Evolutionary conservation across 2,329 filamentous ascomycete genomes (phyloP).

Genomic region (Fusarium denticulatum): DNA sequence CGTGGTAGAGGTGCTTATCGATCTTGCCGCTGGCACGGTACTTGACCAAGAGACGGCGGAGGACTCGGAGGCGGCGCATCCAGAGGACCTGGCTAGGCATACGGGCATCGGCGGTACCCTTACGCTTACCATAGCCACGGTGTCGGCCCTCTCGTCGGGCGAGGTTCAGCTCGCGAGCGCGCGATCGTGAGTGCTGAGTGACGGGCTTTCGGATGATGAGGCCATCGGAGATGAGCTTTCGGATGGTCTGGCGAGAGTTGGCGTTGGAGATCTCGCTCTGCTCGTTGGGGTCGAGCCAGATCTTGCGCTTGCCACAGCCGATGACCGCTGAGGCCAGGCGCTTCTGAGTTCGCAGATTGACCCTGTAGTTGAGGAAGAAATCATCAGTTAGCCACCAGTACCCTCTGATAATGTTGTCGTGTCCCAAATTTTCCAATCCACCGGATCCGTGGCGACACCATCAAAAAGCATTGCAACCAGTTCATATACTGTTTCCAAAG

Average conservation of each 20-base stretch:
- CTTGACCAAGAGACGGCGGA: conserved; percentile 98
- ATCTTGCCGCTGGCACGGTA: conserved; percentile 99
- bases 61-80: conserved; percentile 99
- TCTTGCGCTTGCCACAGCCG: conserved; percentile 99
- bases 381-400: conserved; percentile 44
- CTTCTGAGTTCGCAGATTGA: conserved; percentile 99
- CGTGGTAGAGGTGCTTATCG: conserved; percentile 99
- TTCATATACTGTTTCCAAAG: conserved; percentile 18
- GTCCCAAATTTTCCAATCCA: conserved; percentile 2
- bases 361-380: conserved; percentile 67
- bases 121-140: conserved; percentile 99
- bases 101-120: conserved; percentile 99
- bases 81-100: conserved; percentile 98
- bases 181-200: conserved; percentile 98
- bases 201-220: conserved; percentile 99
- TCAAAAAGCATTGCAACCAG: conserved; percentile 35
- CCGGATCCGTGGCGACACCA: conserved; percentile 19
- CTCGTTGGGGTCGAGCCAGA: conserved; percentile 99
- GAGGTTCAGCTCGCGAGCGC: conserved; percentile 93
- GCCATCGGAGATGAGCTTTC: conserved; percentile 99
- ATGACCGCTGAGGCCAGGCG: conserved; percentile 98
- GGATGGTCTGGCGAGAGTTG: conserved; percentile 99
- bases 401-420: conserved; percentile 19
- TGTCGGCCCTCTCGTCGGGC: conserved; percentile 96
- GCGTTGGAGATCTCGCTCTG: conserved; percentile 99